Percentiles rank a stretch among this genome's conserved stretches.
Evolutionary conservation across 345 rosid genomes (phyloP).

Genomic region (Eucalyptus sideroxylon): DNA sequence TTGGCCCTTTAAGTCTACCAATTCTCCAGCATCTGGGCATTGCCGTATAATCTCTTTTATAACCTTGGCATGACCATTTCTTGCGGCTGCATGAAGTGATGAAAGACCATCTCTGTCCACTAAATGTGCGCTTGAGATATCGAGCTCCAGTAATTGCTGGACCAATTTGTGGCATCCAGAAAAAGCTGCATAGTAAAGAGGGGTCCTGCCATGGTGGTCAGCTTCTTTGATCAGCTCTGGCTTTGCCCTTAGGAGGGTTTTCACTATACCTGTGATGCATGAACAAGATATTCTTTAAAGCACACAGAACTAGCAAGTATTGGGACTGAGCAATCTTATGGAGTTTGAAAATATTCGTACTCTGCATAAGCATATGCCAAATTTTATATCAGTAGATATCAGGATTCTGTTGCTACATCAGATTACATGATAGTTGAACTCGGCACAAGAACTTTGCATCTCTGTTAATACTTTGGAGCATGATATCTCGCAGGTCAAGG

Average conservation of each 20-base stretch:
- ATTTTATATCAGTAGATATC: neutral
- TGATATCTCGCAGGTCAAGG: neutral
- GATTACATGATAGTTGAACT: neutral
- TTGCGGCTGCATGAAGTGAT: neutral
- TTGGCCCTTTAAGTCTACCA: neutral
- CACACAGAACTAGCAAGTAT: neutral
- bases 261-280: neutral
- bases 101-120: neutral
- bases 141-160: neutral
- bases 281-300: neutral
- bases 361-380: neutral
- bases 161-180: neutral
- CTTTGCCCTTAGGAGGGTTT: neutral
- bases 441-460: neutral
- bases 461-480: neutral
- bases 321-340: neutral
- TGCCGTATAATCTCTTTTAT: neutral
- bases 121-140: neutral
- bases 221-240: neutral
- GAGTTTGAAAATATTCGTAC: neutral
- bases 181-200: neutral
- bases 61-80: neutral
- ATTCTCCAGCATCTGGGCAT: neutral
- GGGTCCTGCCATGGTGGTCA: neutral
- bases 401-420: neutral